These are phyloP conservation scores for Hibiscus trionum DNA, from an alignment of 345 rosid species.

Conservation along the genomic window DNA sequence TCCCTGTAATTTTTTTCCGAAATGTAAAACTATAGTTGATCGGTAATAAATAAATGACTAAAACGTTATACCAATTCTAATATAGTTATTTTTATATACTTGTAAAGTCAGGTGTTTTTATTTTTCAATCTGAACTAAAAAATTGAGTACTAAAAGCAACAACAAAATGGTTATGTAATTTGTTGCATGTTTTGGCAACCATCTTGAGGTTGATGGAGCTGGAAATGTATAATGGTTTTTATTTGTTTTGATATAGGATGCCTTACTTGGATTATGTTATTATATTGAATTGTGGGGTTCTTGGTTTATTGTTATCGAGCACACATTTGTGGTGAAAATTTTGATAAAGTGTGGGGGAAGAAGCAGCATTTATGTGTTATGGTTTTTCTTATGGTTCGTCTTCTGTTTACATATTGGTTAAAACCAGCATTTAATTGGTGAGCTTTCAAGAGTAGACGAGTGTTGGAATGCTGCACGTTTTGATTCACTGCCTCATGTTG, in stretches of 20 bases:
- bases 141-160: not conserved
- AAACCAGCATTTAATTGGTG: conserved; percentile 77
- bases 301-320: not conserved
- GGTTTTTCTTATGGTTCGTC: not conserved
- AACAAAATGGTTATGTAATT: not conserved
- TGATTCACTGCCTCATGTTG: conserved; percentile 96
- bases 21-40: not conserved
- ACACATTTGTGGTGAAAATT: not conserved
- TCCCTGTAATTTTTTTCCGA: not conserved
- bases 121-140: not conserved
- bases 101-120: not conserved
- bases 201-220: not conserved
- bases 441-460: conserved; percentile 70
- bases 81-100: not conserved
- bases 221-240: not conserved
- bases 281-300: not conserved
- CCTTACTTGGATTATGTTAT: not conserved
- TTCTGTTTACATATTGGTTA: conserved; percentile 11
- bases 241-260: not conserved
- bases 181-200: not conserved
- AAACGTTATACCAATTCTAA: not conserved
- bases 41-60: not conserved
- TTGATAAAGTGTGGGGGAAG: not conserved
- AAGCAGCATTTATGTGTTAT: not conserved
- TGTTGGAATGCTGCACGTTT: conserved; percentile 93